These are phyloP conservation scores for Obelidium mucronatum DNA, from an alignment of 192 early-diverging fungal genomes.

Conservation along the genomic window DNA sequence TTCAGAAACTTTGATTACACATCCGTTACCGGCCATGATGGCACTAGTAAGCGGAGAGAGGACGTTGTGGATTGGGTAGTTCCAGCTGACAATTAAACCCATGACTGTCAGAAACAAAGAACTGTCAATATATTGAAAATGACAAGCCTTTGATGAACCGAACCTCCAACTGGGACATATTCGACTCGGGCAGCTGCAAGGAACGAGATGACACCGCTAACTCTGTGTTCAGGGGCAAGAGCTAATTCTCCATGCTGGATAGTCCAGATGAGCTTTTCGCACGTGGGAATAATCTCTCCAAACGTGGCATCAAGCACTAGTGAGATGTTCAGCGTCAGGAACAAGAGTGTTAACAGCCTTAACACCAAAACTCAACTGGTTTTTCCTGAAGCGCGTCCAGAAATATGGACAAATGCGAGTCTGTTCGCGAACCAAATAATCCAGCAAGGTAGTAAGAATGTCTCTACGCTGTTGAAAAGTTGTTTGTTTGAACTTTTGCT, in stretches of 20 bases:
- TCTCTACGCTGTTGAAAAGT: slow-evolving; percentile 75
- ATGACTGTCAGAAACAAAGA: no score
- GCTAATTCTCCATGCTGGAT: slow-evolving; percentile 78
- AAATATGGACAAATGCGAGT: slow-evolving; percentile 76
- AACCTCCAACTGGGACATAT: slow-evolving; percentile 82
- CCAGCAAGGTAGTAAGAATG: slow-evolving; percentile 74
- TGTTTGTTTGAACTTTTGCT: slow-evolving; percentile 71
- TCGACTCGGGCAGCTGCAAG: slow-evolving; percentile 79
- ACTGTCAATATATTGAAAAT: no score
- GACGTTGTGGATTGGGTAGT: slow-evolving; percentile 74
- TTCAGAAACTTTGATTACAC: slow-evolving; percentile 85
- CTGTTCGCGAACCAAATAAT: slow-evolving; percentile 76
- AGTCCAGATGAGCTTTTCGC: slow-evolving; percentile 81
- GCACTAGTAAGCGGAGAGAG: slow-evolving; percentile 84
- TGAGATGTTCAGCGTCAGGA: background rate
- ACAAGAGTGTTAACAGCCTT: background rate
- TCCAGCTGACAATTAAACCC: slow-evolving; percentile 85
- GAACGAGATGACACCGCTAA: slow-evolving; percentile 73
- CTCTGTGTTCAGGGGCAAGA: slow-evolving; percentile 70
- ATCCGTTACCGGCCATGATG: slow-evolving; percentile 85
- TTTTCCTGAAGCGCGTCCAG: slow-evolving; percentile 82
- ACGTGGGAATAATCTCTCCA: slow-evolving; percentile 83
- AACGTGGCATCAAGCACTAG: slow-evolving; percentile 83
- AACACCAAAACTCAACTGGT: slow-evolving; percentile 45
- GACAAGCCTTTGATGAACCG: no score